Evolutionary conservation across 306 rosid genomes (phyloP), one percentile per base, ranked within the genome.

Genomic region (Abrus pulchellus): DNA sequence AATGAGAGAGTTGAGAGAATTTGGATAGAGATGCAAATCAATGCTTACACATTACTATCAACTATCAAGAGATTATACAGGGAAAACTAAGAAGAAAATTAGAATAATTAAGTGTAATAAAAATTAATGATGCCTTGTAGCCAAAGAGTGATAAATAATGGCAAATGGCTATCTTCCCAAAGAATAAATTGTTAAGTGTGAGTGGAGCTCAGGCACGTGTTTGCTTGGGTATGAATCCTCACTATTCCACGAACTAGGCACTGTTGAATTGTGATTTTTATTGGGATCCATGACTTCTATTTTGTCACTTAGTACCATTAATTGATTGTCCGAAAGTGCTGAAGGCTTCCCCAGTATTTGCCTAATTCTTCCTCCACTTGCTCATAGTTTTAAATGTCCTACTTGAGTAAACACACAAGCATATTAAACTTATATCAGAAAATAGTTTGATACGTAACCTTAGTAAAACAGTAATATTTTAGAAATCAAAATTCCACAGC

Each of bases 201-300:
- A 6, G 52, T 10, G 38, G 27, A 38, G 52, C 47, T 47, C 1
- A 38, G 5, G 64, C 83, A 79, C 77, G 32, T 69, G 83, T 7
- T 68, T 57, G 77, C 70, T 60, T 79, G 41, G 52, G 40, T 14
- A 9, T 64, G 62, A 50, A 10, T 30, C 27, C n/a, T 68, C 5
- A 3, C 11, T 69, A 3, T 45, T 36, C 67, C 76, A 5, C n/a
- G 10, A 45, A 41, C 34, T 6, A 69, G 9, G 71, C 49, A 33
- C 14, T 5, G 38, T 76, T 47, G 29, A 3, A 57, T 40, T 11
- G 27, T 50, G 41, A 14, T 5, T 36, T 55, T 38, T 27, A 29
- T 78, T 59, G 72, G 72, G 64, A 79, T 79, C 65, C 64, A 61
- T 72, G 78, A 44, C 53, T n/a, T 49, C 9, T 27, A 40, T 38